Base-by-base conservation (phyloP, 2,329 filamentous ascomycete species). In the Penicillium fuscoglaucum region DNA sequence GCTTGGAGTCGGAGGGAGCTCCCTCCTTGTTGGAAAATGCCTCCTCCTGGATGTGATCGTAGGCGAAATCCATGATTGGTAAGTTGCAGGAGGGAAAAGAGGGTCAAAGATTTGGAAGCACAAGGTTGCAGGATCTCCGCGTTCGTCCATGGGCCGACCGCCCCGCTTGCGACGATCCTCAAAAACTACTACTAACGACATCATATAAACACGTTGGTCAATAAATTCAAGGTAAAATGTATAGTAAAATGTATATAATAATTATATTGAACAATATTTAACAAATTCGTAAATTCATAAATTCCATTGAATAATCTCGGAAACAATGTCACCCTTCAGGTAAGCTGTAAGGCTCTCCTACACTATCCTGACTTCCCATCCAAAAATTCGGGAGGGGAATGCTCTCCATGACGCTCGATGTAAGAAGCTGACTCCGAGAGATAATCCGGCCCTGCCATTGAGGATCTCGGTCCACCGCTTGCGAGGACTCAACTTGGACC, bases 41-140 rank as follows among this genome's bases (percentile, higher is more conserved):
- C 74, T 95, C 88, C 79, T 96, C 91, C 73, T 91, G 88, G 70
- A 98, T 96, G 76, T 96, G 92, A 72, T 99, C 95, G 83, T 98
- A 99, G 45, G 93, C 93, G 71, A 96, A 83, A 84, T 99, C 95
- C 95, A 99, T 98, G 51, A 52, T 59, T 55, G 52, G 49, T 48
- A 37, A 40, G 54, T 46, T 54, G 55, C 28, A 28, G 49, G 33
- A 37, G 44, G 39, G 39, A 29, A 47, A 51, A 51, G 40, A 57
- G 31, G 55, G 33, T 64, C 41, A 28, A 44, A 57, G 55, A 55
- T 52, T 51, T 55, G 56, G 60, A 57, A 60, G 52, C 56, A 47
- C 60, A 52, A 62, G 61, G 62, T 62, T 61, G 63, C 52, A 60
- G 52, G 43, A 48, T 56, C 64, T 67, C 64, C 66, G 63, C 66